phyloP scores from a whole-genome alignment of 2,329 filamentous ascomycete genomes.

The Botryotinia calthae region DNA sequence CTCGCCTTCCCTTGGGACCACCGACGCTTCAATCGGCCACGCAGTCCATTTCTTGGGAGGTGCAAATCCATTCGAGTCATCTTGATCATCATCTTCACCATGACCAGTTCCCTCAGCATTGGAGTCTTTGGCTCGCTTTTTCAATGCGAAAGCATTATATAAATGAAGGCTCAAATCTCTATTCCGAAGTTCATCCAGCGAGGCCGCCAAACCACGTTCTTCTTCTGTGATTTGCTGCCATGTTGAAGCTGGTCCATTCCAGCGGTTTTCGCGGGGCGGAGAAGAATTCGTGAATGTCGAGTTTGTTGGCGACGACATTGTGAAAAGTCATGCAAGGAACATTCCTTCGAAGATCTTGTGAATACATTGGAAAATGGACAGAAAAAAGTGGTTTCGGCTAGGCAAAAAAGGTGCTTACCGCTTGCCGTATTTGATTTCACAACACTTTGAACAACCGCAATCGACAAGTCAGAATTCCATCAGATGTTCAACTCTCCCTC shows the following conservation, averaged over 20 bases:
- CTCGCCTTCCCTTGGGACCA: slow-evolving; percentile 60
- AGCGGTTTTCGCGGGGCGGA: slow-evolving; percentile 63
- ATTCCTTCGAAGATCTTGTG: neutral
- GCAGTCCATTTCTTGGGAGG: slow-evolving; percentile 71
- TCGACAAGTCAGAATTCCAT: neutral
- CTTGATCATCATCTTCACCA: slow-evolving; percentile 36
- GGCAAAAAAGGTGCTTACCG: neutral
- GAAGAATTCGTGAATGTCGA: slow-evolving; percentile 7
- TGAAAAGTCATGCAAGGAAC: slow-evolving; percentile 2
- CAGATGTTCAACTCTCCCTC: neutral
- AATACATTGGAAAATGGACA: neutral
- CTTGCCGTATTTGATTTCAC: slow-evolving; percentile 11
- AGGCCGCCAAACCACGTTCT: slow-evolving; percentile 61
- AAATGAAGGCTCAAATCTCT: slow-evolving; percentile 72
- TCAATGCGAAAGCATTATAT: slow-evolving; percentile 73
- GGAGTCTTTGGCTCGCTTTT: slow-evolving; percentile 43
- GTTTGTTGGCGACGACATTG: slow-evolving; percentile 17
- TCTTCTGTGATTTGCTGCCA: slow-evolving; percentile 63
- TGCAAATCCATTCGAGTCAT: slow-evolving; percentile 41
- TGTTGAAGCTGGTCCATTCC: slow-evolving; percentile 62
- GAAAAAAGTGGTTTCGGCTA: neutral
- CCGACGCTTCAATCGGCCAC: slow-evolving; percentile 69
- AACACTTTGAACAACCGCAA: neutral
- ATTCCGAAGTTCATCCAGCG: slow-evolving; percentile 61
- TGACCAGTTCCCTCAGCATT: slow-evolving; percentile 20